phyloP scores from a whole-genome alignment of 2,329 filamentous ascomycete species.

The Alternaria solani region DNA sequence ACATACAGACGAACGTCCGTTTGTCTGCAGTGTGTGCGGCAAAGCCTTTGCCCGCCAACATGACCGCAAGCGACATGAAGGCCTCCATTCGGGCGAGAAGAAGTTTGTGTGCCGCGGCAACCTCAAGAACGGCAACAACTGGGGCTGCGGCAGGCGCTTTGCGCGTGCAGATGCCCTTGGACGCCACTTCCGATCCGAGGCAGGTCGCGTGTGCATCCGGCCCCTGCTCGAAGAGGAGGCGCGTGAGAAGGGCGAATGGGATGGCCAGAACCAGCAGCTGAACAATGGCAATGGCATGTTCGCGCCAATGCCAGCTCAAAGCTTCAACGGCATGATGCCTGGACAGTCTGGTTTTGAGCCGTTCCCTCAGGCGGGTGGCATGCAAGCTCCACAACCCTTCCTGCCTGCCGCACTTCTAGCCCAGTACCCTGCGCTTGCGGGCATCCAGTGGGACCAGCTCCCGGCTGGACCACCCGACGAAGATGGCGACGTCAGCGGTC shows the following conservation, averaged over 20 bases:
- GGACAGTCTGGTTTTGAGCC: conserved; percentile 46
- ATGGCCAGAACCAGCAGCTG: conserved; percentile 65
- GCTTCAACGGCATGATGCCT: conserved; percentile 44
- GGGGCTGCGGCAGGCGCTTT: conserved; percentile 93
- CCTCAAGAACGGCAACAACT: conserved; percentile 80
- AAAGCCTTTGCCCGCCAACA: conserved; percentile 98
- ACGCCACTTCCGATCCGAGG: conserved; percentile 93
- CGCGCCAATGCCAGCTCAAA: conserved; percentile 39
- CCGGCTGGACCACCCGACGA: conserved; percentile 67
- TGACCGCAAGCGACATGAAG: conserved; percentile 96
- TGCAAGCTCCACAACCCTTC: conserved; percentile 49
- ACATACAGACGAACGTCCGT: conserved; percentile 95
- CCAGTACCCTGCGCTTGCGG: conserved; percentile 92
- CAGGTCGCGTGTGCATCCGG: conserved; percentile 94
- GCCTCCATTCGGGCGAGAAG: conserved; percentile 95
- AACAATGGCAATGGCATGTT: conserved; percentile 55
- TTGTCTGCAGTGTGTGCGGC: conserved; percentile 94
- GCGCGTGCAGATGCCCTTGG: conserved; percentile 94
- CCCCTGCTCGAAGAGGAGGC: conserved; percentile 96
- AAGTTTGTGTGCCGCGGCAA: conserved; percentile 97
- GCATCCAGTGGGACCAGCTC: conserved; percentile 84
- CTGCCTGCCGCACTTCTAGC: conserved; percentile 88
- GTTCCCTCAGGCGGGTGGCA: conserved; percentile 35
- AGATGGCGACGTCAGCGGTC: conserved; percentile 72
- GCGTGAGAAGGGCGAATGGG: conserved; percentile 74